Conservation (phyloP, 2,329 filamentous ascomycete genomes). For the Sclerotinia subarctica region DNA sequence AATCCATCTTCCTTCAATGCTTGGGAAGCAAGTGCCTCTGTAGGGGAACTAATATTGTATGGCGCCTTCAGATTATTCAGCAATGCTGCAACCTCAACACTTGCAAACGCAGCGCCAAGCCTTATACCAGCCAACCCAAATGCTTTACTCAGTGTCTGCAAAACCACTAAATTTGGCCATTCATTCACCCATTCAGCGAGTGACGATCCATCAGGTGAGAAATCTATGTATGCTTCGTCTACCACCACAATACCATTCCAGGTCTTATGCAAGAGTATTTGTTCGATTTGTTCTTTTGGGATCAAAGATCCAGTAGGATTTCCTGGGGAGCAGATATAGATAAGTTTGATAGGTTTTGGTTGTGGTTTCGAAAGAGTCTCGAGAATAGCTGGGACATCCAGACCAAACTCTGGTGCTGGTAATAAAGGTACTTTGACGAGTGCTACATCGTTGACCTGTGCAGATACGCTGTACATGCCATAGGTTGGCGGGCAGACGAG, state of each 20-base stretch:
- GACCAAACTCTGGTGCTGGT: conserved; percentile 65
- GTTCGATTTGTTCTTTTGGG: conserved; percentile 67
- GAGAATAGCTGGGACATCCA: conserved; percentile 69
- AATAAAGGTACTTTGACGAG: conserved; percentile 84
- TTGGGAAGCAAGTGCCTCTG: conserved; percentile 72
- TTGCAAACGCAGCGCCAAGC: conserved; percentile 80
- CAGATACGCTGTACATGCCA: conserved; percentile 96
- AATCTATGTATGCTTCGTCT: conserved; percentile 97
- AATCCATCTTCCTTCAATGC: conserved; percentile 69
- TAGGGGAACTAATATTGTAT: conserved; percentile 91
- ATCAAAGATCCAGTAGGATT: conserved; percentile 87
- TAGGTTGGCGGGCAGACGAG: conserved; percentile 95
- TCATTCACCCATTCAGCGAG: conserved; percentile 89
- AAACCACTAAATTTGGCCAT: conserved; percentile 92
- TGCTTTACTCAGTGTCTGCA: conserved; percentile 98
- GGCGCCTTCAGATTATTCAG: conserved; percentile 94
- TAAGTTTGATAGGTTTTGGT: conserved; percentile 72
- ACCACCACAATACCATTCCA: conserved; percentile 95
- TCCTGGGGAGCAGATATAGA: conserved; percentile 90
- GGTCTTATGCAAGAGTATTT: conserved; percentile 76
- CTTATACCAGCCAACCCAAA: conserved; percentile 94
- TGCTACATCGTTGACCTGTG: conserved; percentile 86
- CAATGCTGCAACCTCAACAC: conserved; percentile 68
- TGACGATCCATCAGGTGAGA: conserved; percentile 73
- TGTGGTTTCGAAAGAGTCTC: conserved; percentile 56